Evolutionary conservation across 116 monocot genomes (phyloP).

Genomic region (Thalassia testudinum): DNA sequence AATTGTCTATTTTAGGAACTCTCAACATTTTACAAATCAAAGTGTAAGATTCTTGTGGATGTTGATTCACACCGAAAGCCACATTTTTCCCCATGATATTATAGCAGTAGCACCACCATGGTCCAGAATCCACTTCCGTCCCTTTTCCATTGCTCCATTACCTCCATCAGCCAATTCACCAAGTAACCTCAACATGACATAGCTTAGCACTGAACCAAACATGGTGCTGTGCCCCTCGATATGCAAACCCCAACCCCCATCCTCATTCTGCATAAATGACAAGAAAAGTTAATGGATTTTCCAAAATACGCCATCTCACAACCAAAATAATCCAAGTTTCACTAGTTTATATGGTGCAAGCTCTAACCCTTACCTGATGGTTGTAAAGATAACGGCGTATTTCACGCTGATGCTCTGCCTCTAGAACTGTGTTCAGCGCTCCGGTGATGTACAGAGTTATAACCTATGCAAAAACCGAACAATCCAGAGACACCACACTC

Average conservation of each 20-base stretch:
- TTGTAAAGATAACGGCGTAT: conserved; percentile 59
- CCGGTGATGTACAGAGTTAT: conserved; percentile 38
- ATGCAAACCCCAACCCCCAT: conserved; percentile 97
- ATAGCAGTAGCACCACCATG: conserved; percentile 71
- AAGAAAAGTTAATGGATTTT: too few relatives aligned
- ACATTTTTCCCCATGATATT: conserved; percentile 92
- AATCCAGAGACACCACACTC: not conserved
- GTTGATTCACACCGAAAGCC: conserved; percentile 51
- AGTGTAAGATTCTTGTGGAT: too few relatives aligned
- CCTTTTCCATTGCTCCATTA: conserved; percentile 74
- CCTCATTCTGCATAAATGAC: conserved; percentile 56
- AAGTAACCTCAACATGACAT: conserved; percentile 74
- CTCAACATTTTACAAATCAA: too few relatives aligned
- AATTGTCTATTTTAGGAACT: not conserved
- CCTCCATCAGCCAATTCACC: conserved; percentile 67
- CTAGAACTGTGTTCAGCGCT: conserved; percentile 34
- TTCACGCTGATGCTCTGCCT: conserved; percentile 36
- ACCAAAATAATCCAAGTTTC: too few relatives aligned
- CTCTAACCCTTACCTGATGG: conserved; percentile 52
- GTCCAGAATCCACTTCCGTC: conserved; percentile 67
- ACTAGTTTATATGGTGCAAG: too few relatives aligned
- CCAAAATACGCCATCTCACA: too few relatives aligned
- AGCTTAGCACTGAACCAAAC: conserved; percentile 70
- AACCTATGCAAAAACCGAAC: conserved; percentile 17
- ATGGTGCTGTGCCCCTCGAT: conserved; percentile 91